A percentile compares a stretch with the other conserved stretches of the same genome.
phyloP scores from a whole-genome alignment of 768 basidiomycete genomes.

The Phlebiopsis gigantea region DNA sequence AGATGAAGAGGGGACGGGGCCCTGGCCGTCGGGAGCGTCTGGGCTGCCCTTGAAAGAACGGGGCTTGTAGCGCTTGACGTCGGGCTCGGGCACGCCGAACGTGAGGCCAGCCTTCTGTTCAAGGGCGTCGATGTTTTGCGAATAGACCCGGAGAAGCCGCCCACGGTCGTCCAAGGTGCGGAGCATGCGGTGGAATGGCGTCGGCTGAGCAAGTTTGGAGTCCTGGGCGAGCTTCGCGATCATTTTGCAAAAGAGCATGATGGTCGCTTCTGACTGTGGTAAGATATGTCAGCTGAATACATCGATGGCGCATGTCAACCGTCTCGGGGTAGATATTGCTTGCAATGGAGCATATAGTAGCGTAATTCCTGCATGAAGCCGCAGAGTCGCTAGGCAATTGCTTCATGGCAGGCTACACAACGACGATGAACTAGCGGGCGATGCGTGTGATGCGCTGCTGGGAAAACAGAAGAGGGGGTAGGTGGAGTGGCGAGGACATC shows the following conservation, averaged over 20 bases:
- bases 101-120: slow-evolving; percentile 84
- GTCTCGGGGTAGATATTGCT: too few species aligned
- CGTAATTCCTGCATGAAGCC: too few species aligned
- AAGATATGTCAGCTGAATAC: neutral
- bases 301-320: neutral
- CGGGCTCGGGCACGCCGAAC: slow-evolving; percentile 75
- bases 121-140: slow-evolving; percentile 91
- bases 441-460: neutral
- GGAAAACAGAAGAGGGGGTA: neutral
- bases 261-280: slow-evolving; percentile 64
- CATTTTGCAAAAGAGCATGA: slow-evolving; percentile 82
- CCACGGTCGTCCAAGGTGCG: slow-evolving; percentile 71
- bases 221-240: slow-evolving; percentile 76
- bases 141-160: slow-evolving; percentile 79
- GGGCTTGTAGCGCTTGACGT: slow-evolving; percentile 49
- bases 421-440: neutral
- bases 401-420: too few species aligned
- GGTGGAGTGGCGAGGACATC: neutral
- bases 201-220: slow-evolving; percentile 68
- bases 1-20: slow-evolving; percentile 8
- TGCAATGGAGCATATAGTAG: too few species aligned
- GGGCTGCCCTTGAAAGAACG: slow-evolving; percentile 35
- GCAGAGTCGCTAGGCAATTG: too few species aligned
- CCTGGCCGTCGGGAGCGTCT: slow-evolving; percentile 2
- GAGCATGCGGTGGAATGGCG: slow-evolving; percentile 74